Evolutionary conservation across 2,329 filamentous ascomycete genomes (phyloP), one percentile per base, ranked within the genome.

Genomic region (Fusarium sp.): DNA sequence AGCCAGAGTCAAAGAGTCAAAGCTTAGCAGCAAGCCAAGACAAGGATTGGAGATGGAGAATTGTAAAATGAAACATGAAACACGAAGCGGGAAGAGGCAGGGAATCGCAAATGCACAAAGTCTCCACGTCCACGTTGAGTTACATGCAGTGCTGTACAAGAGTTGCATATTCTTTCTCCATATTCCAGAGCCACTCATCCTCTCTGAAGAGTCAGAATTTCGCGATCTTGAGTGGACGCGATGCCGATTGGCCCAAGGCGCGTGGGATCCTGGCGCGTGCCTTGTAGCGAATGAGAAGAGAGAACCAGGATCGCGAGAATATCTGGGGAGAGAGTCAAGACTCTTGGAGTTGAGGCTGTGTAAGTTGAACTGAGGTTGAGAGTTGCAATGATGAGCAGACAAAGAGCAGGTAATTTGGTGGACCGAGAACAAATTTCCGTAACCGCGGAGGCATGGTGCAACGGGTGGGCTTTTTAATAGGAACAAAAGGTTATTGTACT

Each of bases 401-500:
- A 46, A 61, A 54, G 54, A 40, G 36, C 26, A 33, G 53, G 34
- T 8, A 26, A 45, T 50, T 36, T 62, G 45, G 34, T 62, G 59
- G 57, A 62, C 6, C 30, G 46, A 73, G 65, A 60, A 60, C 61
- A 69, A 64, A 75, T 75, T 52, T 74, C 69, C 57, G 59, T 73
- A 75, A 58, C 71, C 73, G 73, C 73, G 57, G 63, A 34, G 42
- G 45, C 44, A 68, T 70, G 62, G 62, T 73, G 67, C 70, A 71
- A 65, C 53, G n/a, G n/a, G 44, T 52, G 57, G 50, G 40, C 51
- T 58, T 54, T 53, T 72, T 71, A 57, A 64, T 63, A 68, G 36
- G 10, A 51, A 37, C 5, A 26, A 56, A 26, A 59, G 33, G 26
- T 31, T 36, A 30, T 58, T 38, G 18, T 40, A 30, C 11, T 30